phyloP scores from a whole-genome alignment of 345 rosid genomes.

The Carallia pectinifolia region DNA sequence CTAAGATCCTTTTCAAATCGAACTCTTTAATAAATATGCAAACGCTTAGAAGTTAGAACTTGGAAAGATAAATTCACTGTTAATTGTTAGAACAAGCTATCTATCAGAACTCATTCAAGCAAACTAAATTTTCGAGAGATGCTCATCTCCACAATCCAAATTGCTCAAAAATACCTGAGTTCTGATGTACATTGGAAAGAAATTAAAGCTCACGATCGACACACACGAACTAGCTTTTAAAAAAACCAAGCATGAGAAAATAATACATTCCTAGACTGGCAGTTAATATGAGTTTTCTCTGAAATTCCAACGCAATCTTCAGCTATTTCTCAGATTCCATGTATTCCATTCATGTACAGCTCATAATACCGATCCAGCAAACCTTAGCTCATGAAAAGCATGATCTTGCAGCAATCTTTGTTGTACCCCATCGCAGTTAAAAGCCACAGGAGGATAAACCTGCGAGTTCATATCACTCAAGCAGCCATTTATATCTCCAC shows the following conservation, averaged over 20 bases:
- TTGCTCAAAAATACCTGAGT: background rate
- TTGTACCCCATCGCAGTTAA: slow-evolving; percentile 24
- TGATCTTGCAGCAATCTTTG: slow-evolving; percentile 29
- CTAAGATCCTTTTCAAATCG: too few relatives aligned
- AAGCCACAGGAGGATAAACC: slow-evolving; percentile 22
- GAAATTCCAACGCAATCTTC: slow-evolving; percentile 15
- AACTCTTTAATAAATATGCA: too few relatives aligned
- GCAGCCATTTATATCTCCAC: slow-evolving; percentile 11
- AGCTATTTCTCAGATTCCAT: slow-evolving; percentile 4
- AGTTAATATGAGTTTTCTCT: slow-evolving; percentile 34
- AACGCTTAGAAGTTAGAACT: too few relatives aligned
- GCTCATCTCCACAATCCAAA: background rate
- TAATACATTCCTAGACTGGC: background rate
- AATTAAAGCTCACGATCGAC: background rate
- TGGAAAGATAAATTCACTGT: too few relatives aligned
- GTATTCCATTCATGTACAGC: slow-evolving; percentile 7
- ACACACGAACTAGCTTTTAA: background rate
- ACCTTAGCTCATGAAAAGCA: slow-evolving; percentile 31
- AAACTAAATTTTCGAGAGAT: background rate
- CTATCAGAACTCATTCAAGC: too few relatives aligned
- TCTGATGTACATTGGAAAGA: slow-evolving; percentile 3
- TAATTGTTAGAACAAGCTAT: too few relatives aligned
- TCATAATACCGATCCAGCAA: slow-evolving; percentile 19
- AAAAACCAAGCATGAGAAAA: background rate
- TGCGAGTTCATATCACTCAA: slow-evolving; percentile 33